Percentiles rank a stretch among this genome's conserved stretches.
These are phyloP conservation scores for Lithospermum erythrorhizon DNA, from an alignment of 257 asterid genomes.

Conservation along the genomic window DNA sequence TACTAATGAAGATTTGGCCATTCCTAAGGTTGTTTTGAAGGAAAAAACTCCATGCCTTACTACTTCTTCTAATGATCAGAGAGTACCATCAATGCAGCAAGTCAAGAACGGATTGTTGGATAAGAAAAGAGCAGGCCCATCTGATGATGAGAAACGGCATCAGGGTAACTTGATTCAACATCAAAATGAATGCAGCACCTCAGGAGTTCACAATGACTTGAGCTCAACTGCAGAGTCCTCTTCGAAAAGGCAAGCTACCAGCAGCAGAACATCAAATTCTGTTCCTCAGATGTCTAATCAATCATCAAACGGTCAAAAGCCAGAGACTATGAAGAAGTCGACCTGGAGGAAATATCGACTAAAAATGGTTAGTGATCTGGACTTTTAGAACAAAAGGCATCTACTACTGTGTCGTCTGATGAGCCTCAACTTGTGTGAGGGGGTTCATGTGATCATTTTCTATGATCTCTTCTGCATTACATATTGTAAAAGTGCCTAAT, in stretches of 20 bases:
- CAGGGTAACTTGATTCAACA: conserved; percentile 18
- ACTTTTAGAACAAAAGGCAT: background rate
- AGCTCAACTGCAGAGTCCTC: conserved; percentile 89
- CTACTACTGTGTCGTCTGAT: background rate
- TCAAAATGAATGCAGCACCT: conserved; percentile 13
- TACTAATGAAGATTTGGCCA: conserved; percentile 8
- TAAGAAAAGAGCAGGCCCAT: conserved; percentile 36
- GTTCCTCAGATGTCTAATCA: conserved; percentile 44
- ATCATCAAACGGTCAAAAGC: conserved; percentile 17
- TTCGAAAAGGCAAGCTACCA: conserved; percentile 39
- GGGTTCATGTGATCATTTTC: background rate
- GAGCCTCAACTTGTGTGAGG: background rate
- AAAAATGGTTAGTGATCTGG: conserved; percentile 24
- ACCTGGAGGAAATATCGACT: conserved; percentile 31
- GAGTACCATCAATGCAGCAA: conserved; percentile 60
- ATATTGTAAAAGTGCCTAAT: background rate
- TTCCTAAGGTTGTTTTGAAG: conserved; percentile 21
- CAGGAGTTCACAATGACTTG: conserved; percentile 43
- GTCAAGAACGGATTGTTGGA: conserved; percentile 12
- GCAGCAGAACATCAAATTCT: conserved; percentile 29
- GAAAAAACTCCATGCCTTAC: conserved; percentile 34
- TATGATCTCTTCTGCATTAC: background rate
- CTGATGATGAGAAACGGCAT: conserved; percentile 22
- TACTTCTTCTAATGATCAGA: conserved; percentile 65
- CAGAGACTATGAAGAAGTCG: conserved; percentile 26